A percentile compares a stretch with the other conserved stretches of the same genome.
Evolutionary conservation across 345 rosid species (phyloP).

Genomic region (Syzygium jambos): DNA sequence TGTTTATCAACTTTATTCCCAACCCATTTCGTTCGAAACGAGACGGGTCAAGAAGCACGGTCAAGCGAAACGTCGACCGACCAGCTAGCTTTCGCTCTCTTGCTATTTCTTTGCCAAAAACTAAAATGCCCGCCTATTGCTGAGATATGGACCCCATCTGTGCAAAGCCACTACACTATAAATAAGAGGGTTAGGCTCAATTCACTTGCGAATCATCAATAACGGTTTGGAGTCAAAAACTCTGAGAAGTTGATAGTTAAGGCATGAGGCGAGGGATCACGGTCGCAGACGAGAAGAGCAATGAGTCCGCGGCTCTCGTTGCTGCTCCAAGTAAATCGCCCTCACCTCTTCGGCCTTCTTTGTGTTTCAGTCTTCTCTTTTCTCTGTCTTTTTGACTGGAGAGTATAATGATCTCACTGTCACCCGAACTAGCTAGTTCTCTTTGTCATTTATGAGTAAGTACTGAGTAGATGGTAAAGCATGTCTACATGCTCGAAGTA

Average conservation of each 20-base stretch:
- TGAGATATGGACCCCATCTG: background rate
- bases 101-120: background rate
- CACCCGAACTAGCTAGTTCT: background rate
- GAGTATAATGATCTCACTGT: background rate
- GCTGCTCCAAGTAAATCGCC: constrained; percentile 43
- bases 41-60: background rate
- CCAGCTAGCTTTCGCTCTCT: background rate
- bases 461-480: background rate
- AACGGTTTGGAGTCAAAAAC: background rate
- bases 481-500: background rate
- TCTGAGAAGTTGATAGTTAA: background rate
- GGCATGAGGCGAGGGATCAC: background rate
- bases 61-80: background rate
- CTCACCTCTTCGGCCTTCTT: background rate
- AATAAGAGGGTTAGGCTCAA: background rate
- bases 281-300: background rate
- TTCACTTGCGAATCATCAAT: background rate
- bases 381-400: background rate
- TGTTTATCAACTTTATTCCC: background rate
- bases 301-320: constrained; percentile 23
- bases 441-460: background rate
- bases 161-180: background rate
- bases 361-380: background rate
- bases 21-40: background rate
- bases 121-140: background rate